phyloP scores from a whole-genome alignment of 2,329 filamentous ascomycete species.

The Trichoderma harzianum region DNA sequence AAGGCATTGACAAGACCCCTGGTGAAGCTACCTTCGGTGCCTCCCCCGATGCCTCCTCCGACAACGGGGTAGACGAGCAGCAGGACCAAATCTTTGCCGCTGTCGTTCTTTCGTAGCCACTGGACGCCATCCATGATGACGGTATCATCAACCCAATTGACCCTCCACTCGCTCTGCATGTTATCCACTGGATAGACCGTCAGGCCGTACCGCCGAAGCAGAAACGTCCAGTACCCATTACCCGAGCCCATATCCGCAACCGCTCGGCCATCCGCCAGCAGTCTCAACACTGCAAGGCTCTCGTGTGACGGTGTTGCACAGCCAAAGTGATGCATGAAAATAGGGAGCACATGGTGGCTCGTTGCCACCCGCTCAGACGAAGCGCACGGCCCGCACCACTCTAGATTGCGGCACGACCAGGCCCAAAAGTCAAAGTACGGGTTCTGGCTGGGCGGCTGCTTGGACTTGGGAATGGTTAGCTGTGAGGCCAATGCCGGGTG shows the following conservation, averaged over 20 bases:
- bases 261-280: constrained; percentile 49
- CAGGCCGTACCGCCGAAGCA: constrained; percentile 59
- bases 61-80: constrained; percentile 73
- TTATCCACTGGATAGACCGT: constrained; percentile 62
- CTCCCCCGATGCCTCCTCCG: constrained; percentile 60
- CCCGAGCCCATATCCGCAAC: constrained; percentile 68
- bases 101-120: constrained; percentile 50
- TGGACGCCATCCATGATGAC: constrained; percentile 56
- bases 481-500: constrained; percentile 40
- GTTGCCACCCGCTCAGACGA: constrained; percentile 50
- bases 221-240: constrained; percentile 72
- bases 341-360: constrained; percentile 66
- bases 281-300: constrained; percentile 56
- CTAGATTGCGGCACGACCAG: constrained; percentile 61
- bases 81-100: constrained; percentile 56
- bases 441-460: constrained; percentile 49
- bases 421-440: constrained; percentile 66
- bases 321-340: constrained; percentile 77
- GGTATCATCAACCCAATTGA: constrained; percentile 66
- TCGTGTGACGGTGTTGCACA: constrained; percentile 69
- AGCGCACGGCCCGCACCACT: constrained; percentile 61
- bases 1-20: constrained; percentile 59
- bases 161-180: constrained; percentile 64
- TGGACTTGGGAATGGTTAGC: constrained; percentile 45
- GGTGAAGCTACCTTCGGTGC: constrained; percentile 63